phyloP scores from a whole-genome alignment of 176 grass and related monocot species.

The Aegilops bicornis region DNA sequence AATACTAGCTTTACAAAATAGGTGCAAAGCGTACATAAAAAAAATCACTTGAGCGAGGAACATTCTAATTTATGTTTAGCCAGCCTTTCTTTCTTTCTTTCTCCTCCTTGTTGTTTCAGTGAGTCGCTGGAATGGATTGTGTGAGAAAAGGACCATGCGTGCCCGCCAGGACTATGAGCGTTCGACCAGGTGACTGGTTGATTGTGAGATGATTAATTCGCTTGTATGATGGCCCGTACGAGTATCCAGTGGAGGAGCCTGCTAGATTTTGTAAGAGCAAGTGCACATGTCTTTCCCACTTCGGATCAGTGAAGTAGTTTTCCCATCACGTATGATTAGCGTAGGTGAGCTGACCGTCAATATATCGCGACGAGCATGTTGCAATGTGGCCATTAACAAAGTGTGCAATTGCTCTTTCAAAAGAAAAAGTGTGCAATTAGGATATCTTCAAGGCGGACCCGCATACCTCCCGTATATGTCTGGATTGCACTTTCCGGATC shows the following conservation, averaged over 20 bases:
- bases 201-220: too few relatives aligned
- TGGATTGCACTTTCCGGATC: too few relatives aligned
- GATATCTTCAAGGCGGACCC: too few relatives aligned
- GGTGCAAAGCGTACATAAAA: neutral
- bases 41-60: neutral
- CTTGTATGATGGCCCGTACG: neutral
- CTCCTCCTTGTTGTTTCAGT: too few relatives aligned
- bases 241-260: neutral
- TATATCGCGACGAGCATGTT: neutral
- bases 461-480: too few relatives aligned
- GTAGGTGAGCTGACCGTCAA: neutral
- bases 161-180: too few relatives aligned
- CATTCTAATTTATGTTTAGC: too few relatives aligned
- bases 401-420: neutral
- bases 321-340: neutral
- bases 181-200: too few relatives aligned
- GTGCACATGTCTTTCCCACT: neutral
- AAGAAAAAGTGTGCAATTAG: neutral
- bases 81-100: too few relatives aligned
- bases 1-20: too few relatives aligned
- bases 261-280: neutral
- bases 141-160: neutral
- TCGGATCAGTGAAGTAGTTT: neutral
- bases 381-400: neutral
- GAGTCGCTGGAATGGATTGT: too few relatives aligned